A percentile compares a stretch with the other conserved stretches of the same genome.
phyloP scores from a whole-genome alignment of 2,329 filamentous ascomycete species.

The Alternaria gansuensis region DNA sequence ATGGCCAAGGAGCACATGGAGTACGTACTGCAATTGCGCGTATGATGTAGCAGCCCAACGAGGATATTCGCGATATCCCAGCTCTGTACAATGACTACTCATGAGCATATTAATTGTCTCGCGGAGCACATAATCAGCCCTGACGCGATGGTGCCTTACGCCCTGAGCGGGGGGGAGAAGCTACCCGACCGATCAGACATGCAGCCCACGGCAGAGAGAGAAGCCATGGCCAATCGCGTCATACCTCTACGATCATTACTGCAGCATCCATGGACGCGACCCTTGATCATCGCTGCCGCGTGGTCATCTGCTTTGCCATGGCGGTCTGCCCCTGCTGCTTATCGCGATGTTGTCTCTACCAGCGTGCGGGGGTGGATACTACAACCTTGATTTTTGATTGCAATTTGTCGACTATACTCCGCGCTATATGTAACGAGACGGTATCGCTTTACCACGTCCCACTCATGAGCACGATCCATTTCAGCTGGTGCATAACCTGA shows the following conservation, averaged over 20 bases:
- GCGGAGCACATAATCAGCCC: not conserved
- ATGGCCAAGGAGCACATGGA: not conserved
- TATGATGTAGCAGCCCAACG: not conserved
- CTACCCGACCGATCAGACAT: slow-evolving; percentile 8
- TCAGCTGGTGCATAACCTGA: not conserved
- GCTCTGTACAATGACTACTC: not conserved
- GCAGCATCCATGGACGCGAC: slow-evolving; percentile 8
- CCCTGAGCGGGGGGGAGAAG: not conserved
- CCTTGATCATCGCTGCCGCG: slow-evolving; percentile 20
- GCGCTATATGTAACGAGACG: slow-evolving; percentile 6
- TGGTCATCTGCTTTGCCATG: slow-evolving; percentile 13
- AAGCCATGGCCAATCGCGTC: slow-evolving; percentile 21
- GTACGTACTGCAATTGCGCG: not conserved
- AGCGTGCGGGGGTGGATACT: slow-evolving; percentile 15
- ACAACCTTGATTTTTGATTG: slow-evolving; percentile 9
- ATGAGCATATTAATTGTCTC: not conserved
- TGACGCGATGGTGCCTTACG: not conserved
- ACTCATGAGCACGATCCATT: not conserved
- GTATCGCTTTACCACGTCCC: not conserved
- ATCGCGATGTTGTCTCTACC: not conserved
- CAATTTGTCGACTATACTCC: not conserved
- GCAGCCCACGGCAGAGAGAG: slow-evolving; percentile 4
- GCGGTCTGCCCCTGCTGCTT: slow-evolving; percentile 9
- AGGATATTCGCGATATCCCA: not conserved
- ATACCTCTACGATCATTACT: slow-evolving; percentile 10